Evolutionary conservation across 345 rosid species (phyloP).

Genomic region (Luvunga scandens): DNA sequence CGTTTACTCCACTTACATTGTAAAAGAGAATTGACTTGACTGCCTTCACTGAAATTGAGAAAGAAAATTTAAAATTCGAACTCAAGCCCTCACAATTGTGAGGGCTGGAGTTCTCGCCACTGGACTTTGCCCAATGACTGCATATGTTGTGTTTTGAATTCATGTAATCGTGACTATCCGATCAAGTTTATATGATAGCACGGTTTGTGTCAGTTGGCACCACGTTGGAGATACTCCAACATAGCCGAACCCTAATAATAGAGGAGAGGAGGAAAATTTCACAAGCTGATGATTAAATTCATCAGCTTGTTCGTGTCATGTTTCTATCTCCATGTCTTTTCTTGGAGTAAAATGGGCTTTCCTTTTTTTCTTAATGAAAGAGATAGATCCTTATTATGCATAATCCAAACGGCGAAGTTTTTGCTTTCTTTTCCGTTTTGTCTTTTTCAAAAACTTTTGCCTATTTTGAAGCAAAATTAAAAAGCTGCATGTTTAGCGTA

Average conservation of each 20-base stretch:
- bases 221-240: no score
- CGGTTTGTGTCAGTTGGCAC: no score
- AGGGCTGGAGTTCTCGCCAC: no score
- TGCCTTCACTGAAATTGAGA: no score
- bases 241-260: background rate
- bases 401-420: constrained; percentile 29
- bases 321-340: constrained; percentile 28
- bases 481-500: background rate
- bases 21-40: no score
- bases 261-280: constrained; percentile 29
- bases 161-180: no score
- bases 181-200: no score
- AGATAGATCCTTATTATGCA: constrained; percentile 25
- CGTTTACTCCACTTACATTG: no score
- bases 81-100: no score
- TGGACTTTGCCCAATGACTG: no score
- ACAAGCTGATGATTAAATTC: constrained; percentile 20
- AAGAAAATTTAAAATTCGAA: no score
- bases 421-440: constrained; percentile 5
- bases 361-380: background rate
- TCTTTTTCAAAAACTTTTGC: background rate
- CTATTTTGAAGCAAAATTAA: constrained; percentile 1
- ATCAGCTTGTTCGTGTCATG: constrained; percentile 25
- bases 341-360: background rate
- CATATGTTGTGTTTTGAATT: no score